Evolutionary conservation across 2,329 filamentous ascomycete genomes (phyloP).

Genomic region (Penicillium glabrum): DNA sequence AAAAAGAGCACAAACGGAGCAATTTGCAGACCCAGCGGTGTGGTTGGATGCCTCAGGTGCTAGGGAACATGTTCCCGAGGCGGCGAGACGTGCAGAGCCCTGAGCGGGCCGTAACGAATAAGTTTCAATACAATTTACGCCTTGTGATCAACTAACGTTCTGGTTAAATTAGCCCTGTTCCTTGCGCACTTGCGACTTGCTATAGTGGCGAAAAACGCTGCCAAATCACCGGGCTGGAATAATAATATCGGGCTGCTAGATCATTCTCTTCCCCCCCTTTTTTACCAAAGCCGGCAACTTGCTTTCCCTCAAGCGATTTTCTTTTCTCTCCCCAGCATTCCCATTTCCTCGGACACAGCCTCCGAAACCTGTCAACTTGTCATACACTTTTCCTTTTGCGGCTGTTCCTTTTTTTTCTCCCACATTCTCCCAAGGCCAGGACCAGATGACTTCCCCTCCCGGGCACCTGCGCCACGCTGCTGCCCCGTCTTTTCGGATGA

Average conservation of each 20-base stretch:
- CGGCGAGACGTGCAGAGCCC: not conserved
- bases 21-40: not conserved
- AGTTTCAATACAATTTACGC: constrained; percentile 14
- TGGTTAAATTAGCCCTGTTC: constrained; percentile 19
- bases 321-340: not conserved
- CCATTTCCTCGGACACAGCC: not conserved
- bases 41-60: not conserved
- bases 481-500: constrained; percentile 15
- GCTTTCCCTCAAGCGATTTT: not conserved
- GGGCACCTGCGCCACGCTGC: constrained; percentile 13
- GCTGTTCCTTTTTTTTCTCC: not conserved
- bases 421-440: not conserved
- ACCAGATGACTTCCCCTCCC: constrained; percentile 9
- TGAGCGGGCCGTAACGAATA: constrained; percentile 12
- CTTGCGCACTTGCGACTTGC: constrained; percentile 12
- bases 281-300: constrained; percentile 3
- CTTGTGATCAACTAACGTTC: constrained; percentile 16
- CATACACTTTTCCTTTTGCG: not conserved
- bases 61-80: not conserved
- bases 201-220: constrained; percentile 22
- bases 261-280: constrained; percentile 9
- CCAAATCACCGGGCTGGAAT: constrained; percentile 17
- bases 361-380: not conserved
- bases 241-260: constrained; percentile 13
- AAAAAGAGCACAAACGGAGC: not conserved